Conservation (phyloP, 331 rosid species). For the Stylosanthes scabra region DNA sequence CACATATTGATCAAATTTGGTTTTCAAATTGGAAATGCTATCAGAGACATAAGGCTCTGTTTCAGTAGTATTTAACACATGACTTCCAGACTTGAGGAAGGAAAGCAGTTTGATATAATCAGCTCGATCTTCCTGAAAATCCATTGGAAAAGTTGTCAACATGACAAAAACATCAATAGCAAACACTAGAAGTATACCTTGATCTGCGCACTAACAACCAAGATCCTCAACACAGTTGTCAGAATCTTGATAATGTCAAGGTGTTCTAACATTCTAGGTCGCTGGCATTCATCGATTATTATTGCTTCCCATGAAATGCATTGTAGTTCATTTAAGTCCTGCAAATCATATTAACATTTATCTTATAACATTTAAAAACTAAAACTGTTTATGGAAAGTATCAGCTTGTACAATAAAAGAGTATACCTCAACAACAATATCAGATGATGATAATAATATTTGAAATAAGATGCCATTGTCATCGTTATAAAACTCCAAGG, state of each 20-base stretch:
- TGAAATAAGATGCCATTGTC: conserved; percentile 41
- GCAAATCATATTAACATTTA: conserved; percentile 25
- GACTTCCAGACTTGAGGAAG: conserved; percentile 39
- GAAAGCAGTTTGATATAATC: conserved; percentile 49
- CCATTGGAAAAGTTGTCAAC: conserved; percentile 15
- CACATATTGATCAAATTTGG: conserved; percentile 44
- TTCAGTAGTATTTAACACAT: conserved; percentile 25
- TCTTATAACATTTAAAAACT: conserved; percentile 8
- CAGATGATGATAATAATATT: conserved; percentile 49
- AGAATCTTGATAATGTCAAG: conserved; percentile 34
- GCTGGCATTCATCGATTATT: conserved; percentile 57
- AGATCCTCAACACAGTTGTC: conserved; percentile 40
- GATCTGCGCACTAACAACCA: conserved; percentile 49
- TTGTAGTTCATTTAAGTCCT: conserved; percentile 44
- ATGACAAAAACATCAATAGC: conserved; percentile 28
- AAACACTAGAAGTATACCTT: conserved; percentile 42
- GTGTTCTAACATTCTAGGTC: conserved; percentile 31
- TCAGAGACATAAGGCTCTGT: conserved; percentile 17
- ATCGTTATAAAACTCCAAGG: conserved; percentile 49
- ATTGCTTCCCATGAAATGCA: conserved; percentile 50
- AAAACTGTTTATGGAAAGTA: conserved; percentile 25
- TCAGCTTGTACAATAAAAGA: conserved; percentile 10
- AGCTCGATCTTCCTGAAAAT: conserved; percentile 47
- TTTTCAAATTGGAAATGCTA: conserved; percentile 44
- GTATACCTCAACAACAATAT: conserved; percentile 47